phyloP scores from a whole-genome alignment of 2,329 filamentous ascomycete genomes.

The Teratosphaeria epicoccoides region DNA sequence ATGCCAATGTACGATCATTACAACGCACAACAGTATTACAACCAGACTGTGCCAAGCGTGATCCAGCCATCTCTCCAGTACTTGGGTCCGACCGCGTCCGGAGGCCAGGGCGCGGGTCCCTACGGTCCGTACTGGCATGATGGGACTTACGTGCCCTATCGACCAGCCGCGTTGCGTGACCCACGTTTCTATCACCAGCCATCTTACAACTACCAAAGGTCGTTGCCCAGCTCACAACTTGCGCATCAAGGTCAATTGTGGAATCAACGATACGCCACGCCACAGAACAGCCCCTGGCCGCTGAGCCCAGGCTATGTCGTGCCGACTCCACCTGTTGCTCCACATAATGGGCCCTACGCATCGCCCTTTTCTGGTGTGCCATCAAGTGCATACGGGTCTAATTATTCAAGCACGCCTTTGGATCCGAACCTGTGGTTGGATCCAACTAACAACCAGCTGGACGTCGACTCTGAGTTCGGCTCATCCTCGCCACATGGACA shows the following conservation, averaged over 20 bases:
- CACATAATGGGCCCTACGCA: not conserved
- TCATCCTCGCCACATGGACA: constrained; percentile 33
- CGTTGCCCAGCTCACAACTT: constrained; percentile 12
- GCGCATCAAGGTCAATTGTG: constrained; percentile 12
- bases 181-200: constrained; percentile 32
- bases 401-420: not conserved
- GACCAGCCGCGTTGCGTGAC: constrained; percentile 47
- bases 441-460: not conserved
- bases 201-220: constrained; percentile 8
- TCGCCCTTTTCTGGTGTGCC: not conserved
- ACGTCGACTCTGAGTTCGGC: constrained; percentile 27
- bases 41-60: constrained; percentile 47
- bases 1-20: constrained; percentile 33
- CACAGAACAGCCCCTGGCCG: not conserved
- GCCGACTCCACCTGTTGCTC: not conserved
- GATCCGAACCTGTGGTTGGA: not conserved
- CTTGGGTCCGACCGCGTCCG: constrained; percentile 48
- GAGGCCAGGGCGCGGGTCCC: constrained; percentile 43
- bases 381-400: not conserved
- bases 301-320: not conserved
- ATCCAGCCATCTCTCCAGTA: constrained; percentile 50
- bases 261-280: constrained; percentile 8
- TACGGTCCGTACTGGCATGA: constrained; percentile 56
- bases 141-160: constrained; percentile 51
- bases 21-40: constrained; percentile 22